A percentile compares a stretch with the other conserved stretches of the same genome.
Evolutionary conservation across 345 rosid species (phyloP).

Genomic region (Combretum micranthum): DNA sequence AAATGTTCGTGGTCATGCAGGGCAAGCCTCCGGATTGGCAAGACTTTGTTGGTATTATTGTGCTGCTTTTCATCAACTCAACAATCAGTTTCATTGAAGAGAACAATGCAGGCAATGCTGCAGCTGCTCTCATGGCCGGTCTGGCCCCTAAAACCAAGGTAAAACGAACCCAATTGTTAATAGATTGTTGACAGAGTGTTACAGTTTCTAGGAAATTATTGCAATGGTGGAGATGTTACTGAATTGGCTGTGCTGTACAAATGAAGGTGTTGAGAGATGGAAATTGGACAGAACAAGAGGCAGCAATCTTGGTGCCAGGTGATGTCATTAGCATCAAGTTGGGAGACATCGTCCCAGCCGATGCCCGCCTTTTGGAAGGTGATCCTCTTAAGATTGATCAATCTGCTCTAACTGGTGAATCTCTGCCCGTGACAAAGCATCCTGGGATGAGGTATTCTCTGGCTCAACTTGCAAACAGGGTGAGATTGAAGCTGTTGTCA

Average conservation of each 20-base stretch:
- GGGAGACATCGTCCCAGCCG: conserved; percentile 89
- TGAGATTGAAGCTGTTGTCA: conserved; percentile 87
- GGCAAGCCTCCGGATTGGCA: conserved; percentile 95
- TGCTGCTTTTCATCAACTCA: conserved; percentile 72
- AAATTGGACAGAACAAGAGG: conserved; percentile 79
- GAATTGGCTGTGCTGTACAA: too few relatives aligned
- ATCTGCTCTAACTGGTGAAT: conserved; percentile 89
- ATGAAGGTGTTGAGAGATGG: conserved; percentile 71
- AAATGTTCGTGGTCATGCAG: conserved; percentile 3
- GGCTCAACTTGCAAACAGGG: conserved; percentile 97
- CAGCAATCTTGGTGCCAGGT: conserved; percentile 80
- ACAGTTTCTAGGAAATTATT: too few relatives aligned
- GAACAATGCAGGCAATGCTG: conserved; percentile 94
- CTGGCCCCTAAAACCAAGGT: conserved; percentile 93
- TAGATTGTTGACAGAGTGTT: not conserved
- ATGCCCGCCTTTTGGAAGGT: conserved; percentile 89
- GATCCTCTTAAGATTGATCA: conserved; percentile 92
- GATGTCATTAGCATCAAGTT: conserved; percentile 83
- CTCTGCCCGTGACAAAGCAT: conserved; percentile 65
- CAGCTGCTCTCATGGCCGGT: conserved; percentile 93
- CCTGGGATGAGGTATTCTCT: conserved; percentile 76
- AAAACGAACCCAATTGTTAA: not conserved
- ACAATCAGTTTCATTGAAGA: conserved; percentile 94
- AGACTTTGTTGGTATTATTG: conserved; percentile 73
- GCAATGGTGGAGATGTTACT: too few relatives aligned